Evolutionary conservation across 2,329 filamentous ascomycete genomes (phyloP).

Genomic region (Cordyceps militaris): DNA sequence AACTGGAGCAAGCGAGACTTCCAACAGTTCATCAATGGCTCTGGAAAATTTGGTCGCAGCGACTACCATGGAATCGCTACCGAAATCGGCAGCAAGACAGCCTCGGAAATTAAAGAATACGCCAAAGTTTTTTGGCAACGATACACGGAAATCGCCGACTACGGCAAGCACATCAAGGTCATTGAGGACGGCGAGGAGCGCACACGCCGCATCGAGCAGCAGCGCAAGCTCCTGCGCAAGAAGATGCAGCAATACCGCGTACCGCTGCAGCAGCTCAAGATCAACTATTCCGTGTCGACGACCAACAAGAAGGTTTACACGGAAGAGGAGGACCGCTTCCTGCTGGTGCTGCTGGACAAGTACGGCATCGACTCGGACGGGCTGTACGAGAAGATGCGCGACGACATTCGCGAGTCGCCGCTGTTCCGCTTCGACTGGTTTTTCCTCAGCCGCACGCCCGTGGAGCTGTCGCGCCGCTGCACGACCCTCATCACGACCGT

Average conservation of each 20-base stretch:
- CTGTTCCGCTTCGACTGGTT: conserved; percentile 99
- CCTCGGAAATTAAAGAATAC: conserved; percentile 80
- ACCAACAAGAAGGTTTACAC: conserved; percentile 99
- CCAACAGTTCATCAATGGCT: conserved; percentile 95
- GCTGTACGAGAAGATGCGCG: conserved; percentile 90
- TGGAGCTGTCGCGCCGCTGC: conserved; percentile 86
- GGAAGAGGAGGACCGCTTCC: conserved; percentile 93
- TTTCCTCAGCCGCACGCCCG: conserved; percentile 88
- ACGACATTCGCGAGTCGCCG: conserved; percentile 90
- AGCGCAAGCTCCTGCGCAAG: conserved; percentile 86
- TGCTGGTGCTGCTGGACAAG: conserved; percentile 87
- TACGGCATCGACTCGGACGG: conserved; percentile 86
- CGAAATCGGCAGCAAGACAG: conserved; percentile 85
- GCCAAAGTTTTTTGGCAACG: conserved; percentile 96
- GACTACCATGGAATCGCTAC: conserved; percentile 80
- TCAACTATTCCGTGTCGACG: conserved; percentile 97
- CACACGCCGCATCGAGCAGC: conserved; percentile 79
- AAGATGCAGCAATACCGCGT: conserved; percentile 98
- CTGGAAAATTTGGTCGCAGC: conserved; percentile 81
- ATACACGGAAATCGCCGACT: conserved; percentile 84
- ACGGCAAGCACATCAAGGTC: conserved; percentile 77
- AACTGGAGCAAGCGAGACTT: conserved; percentile 98
- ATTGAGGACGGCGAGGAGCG: conserved; percentile 93
- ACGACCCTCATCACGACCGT: conserved; percentile 92
- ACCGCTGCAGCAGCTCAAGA: conserved; percentile 92